A percentile compares a stretch with the other conserved stretches of the same genome.
These are phyloP conservation scores for Crithidia mellificae DNA, from an alignment of 208 protist genomes.

Conservation along the genomic window DNA sequence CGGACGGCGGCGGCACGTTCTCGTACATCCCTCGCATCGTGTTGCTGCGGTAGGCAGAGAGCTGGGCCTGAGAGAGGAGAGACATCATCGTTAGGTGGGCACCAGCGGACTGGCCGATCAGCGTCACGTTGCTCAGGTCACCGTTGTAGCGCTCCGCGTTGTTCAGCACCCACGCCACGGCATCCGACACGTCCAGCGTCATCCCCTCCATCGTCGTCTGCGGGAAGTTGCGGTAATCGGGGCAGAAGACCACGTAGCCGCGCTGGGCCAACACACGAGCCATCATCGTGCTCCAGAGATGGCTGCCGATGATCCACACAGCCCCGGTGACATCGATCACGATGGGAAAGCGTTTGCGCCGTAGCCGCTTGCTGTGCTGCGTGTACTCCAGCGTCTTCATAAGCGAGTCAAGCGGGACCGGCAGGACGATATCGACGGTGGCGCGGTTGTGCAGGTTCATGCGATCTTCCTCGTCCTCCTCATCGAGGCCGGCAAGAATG, in stretches of 20 bases:
- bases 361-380: constrained; percentile 38
- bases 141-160: constrained; percentile 89
- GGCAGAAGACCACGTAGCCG: constrained; percentile 89
- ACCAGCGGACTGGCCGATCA: constrained; percentile 81
- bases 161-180: constrained; percentile 82
- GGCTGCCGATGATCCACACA: constrained; percentile 86
- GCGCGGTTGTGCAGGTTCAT: constrained; percentile 73
- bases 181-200: constrained; percentile 86
- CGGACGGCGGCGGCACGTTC: constrained; percentile 32
- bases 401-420: constrained; percentile 51
- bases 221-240: constrained; percentile 93
- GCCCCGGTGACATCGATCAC: constrained; percentile 74
- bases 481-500: constrained; percentile 12
- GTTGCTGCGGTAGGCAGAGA: constrained; percentile 51
- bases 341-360: constrained; percentile 76
- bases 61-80: constrained; percentile 80
- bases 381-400: constrained; percentile 59
- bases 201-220: constrained; percentile 91
- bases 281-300: constrained; percentile 83
- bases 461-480: constrained; percentile 56
- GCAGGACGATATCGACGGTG: constrained; percentile 66
- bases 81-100: constrained; percentile 89
- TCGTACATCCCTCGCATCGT: constrained; percentile 36
- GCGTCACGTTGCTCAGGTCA: constrained; percentile 74
- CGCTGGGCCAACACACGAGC: constrained; percentile 69